Conservation (phyloP, 805 yeast genomes). For the Hanseniaspora clermontiae region DNA sequence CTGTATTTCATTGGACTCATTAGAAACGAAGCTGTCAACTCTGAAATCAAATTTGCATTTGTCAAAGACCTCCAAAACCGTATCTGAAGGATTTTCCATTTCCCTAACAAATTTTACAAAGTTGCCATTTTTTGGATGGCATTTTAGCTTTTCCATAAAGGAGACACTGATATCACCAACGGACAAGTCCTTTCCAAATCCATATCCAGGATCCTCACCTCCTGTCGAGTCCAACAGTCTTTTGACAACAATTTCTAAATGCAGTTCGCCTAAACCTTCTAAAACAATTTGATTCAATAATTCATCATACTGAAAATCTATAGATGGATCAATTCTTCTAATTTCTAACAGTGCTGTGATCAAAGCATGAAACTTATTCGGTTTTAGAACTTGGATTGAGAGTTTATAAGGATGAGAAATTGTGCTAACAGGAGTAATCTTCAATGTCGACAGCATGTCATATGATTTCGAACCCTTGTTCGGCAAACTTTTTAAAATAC, state of each 20-base stretch:
- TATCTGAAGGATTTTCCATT: background rate
- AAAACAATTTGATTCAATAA: constrained; percentile 91
- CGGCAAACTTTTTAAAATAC: background rate
- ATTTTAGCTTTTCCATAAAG: constrained; percentile 59
- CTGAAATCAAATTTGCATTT: constrained; percentile 1
- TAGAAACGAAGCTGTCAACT: background rate
- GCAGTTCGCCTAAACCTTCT: constrained; percentile 97
- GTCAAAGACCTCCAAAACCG: background rate
- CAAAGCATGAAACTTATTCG: constrained; percentile 60
- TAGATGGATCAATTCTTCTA: constrained; percentile 82
- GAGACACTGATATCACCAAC: constrained; percentile 74
- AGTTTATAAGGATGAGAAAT: constrained; percentile 12
- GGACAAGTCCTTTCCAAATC: background rate
- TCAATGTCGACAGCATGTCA: constrained; percentile 46
- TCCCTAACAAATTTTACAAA: background rate
- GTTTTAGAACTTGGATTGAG: constrained; percentile 21
- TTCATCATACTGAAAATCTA: constrained; percentile 51
- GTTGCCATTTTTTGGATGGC: background rate
- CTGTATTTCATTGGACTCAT: background rate
- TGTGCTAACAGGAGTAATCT: constrained; percentile 1
- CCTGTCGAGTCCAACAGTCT: constrained; percentile 61
- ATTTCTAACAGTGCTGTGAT: constrained; percentile 54
- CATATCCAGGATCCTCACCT: constrained; percentile 12
- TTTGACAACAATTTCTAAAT: constrained; percentile 75
- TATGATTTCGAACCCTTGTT: constrained; percentile 14